Percentiles rank a stretch among this genome's conserved stretches.
These are phyloP conservation scores for Mortierella polycephala DNA, from an alignment of 371 early-diverging fungal species.

Conservation along the genomic window DNA sequence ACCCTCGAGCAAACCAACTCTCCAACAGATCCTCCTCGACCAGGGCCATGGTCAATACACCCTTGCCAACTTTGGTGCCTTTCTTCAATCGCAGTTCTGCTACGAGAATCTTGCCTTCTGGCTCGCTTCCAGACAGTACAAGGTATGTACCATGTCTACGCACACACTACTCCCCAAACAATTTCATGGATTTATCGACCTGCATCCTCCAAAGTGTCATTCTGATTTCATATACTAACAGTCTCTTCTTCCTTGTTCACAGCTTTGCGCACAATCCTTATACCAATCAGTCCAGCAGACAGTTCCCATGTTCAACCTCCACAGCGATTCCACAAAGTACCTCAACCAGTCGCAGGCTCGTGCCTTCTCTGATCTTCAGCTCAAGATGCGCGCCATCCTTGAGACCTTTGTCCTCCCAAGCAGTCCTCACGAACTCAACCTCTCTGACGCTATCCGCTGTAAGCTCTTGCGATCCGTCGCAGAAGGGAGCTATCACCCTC, in stretches of 20 bases:
- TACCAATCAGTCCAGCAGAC: slow-evolving; percentile 42
- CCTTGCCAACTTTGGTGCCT: slow-evolving; percentile 52
- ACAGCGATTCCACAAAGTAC: slow-evolving; percentile 23
- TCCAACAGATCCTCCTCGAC: slow-evolving; percentile 48
- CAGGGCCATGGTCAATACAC: slow-evolving; percentile 53
- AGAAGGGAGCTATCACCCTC: slow-evolving; percentile 48
- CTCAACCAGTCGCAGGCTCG: slow-evolving; percentile 40
- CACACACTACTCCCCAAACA: neutral
- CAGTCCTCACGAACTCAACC: slow-evolving; percentile 54
- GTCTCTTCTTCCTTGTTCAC: neutral
- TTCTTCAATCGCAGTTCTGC: slow-evolving; percentile 50
- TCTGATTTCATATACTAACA: neutral
- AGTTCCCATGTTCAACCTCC: slow-evolving; percentile 35
- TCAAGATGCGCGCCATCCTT: slow-evolving; percentile 52
- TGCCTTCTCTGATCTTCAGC: slow-evolving; percentile 44
- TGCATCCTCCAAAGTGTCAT: too few relatives aligned
- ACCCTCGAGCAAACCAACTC: slow-evolving; percentile 32
- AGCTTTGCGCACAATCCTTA: slow-evolving; percentile 51
- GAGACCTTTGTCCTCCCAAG: slow-evolving; percentile 53
- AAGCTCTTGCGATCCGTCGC: slow-evolving; percentile 36
- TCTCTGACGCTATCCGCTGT: slow-evolving; percentile 49
- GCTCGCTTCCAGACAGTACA: slow-evolving; percentile 55
- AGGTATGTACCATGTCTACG: slow-evolving; percentile 9
- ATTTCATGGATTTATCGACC: too few relatives aligned
- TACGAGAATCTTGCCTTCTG: slow-evolving; percentile 56